phyloP scores from a whole-genome alignment of 192 early-diverging fungal species.

The Coemansia sp. region DNA sequence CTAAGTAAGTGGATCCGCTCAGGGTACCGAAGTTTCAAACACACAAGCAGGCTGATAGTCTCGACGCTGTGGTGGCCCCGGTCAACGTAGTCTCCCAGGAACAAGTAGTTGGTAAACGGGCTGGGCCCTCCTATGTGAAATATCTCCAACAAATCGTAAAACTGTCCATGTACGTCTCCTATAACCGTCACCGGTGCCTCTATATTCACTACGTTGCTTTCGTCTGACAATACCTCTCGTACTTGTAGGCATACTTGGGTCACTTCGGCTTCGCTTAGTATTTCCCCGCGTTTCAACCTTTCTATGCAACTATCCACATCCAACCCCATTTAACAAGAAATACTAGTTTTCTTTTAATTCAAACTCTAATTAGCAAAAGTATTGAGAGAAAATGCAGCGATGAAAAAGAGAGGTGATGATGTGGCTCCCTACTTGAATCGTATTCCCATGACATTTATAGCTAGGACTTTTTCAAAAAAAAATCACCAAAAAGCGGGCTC shows the following conservation, averaged over 20 bases:
- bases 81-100: conserved; percentile 99
- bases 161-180: conserved; percentile 92
- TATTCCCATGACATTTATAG: background rate
- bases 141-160: conserved; percentile 93
- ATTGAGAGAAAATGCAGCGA: background rate
- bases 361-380: background rate
- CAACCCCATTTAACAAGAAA: conserved; percentile 50
- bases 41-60: conserved; percentile 85
- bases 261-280: conserved; percentile 73
- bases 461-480: background rate
- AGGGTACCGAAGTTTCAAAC: conserved; percentile 88
- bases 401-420: background rate
- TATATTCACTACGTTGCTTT: conserved; percentile 85
- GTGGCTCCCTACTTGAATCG: too few species aligned
- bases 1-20: conserved; percentile 84
- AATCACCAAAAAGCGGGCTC: conserved; percentile 17
- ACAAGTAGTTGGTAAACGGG: conserved; percentile 93
- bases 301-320: conserved; percentile 83
- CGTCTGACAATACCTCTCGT: conserved; percentile 75
- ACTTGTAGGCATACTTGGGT: conserved; percentile 78
- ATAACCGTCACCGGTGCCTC: conserved; percentile 86
- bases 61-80: conserved; percentile 98
- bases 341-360: background rate
- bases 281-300: conserved; percentile 68
- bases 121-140: conserved; percentile 93